A percentile compares a stretch with the other conserved stretches of the same genome.
Evolutionary conservation across 805 yeast species (phyloP).

Genomic region (Isabelozyma rhagii): DNA sequence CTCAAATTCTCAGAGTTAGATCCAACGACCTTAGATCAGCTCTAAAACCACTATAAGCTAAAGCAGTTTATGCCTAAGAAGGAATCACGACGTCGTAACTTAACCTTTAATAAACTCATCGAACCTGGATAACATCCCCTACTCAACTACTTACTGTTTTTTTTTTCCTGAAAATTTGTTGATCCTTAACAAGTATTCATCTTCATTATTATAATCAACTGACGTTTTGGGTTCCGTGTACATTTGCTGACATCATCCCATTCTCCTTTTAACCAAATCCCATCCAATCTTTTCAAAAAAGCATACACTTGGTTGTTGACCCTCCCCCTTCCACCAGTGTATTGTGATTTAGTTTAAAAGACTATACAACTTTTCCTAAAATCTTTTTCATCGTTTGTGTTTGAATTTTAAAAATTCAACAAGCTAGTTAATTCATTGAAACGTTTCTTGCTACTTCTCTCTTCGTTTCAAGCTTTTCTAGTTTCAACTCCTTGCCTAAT

Average conservation of each 20-base stretch:
- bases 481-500: slow-evolving; percentile 9
- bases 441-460: slow-evolving; percentile 51
- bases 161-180: background rate
- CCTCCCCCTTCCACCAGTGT: slow-evolving; percentile 35
- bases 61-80: slow-evolving; percentile 42
- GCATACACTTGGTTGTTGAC: slow-evolving; percentile 32
- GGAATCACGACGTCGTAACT: slow-evolving; percentile 37
- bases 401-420: background rate
- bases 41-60: background rate
- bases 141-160: background rate
- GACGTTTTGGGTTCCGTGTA: slow-evolving; percentile 7
- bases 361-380: slow-evolving; percentile 3
- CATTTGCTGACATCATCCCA: slow-evolving; percentile 12
- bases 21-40: background rate
- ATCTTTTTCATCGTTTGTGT: background rate
- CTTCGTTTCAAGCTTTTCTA: slow-evolving; percentile 33
- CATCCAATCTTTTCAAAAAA: background rate
- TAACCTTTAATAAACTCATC: slow-evolving; percentile 22
- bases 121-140: slow-evolving; percentile 43
- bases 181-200: background rate
- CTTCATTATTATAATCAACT: background rate
- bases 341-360: slow-evolving; percentile 9
- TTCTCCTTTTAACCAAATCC: slow-evolving; percentile 1
- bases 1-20: background rate
- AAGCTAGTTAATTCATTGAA: slow-evolving; percentile 17